Base-by-base conservation (phyloP, 495 filamentous ascomycete genomes). In the Stereocaulon alpinum region DNA sequence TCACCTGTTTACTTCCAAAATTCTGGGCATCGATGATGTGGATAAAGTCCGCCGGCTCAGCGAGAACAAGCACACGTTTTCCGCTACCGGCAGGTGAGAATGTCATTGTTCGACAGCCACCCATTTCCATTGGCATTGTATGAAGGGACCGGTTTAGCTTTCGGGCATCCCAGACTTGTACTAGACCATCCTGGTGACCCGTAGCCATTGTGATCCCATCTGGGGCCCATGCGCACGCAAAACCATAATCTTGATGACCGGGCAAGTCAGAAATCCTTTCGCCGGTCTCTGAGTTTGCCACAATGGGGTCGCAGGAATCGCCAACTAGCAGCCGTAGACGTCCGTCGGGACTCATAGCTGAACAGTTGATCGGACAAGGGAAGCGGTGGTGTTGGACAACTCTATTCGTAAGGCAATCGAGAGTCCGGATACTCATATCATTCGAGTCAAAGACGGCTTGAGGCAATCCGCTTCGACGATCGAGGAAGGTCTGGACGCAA, bases 161-260 rank as follows among this genome's bases (percentile, higher is more conserved):
- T 24, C 92, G 82, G 4, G 87, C 85, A 67, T 97, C 92, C 82
- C 85, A 96, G 63, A 97, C 86, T 55, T 86, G 84, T 63, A 92
- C 80, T 17, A 81, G 82, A 70, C 80, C 85, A 75, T 97, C 92
- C 69, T 97, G 91, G 62, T 90, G 92, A 50, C 86, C 89, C 4
- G 92, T 95, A 12, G 92, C 92, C 56, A 96, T 83, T 50, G 87
- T 88, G 69, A 84, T 84, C 58, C 91, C 91, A 70, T 96, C 88
- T 22, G 88, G 86, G 6, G 89, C 84, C 92, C 92, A 97, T 63
- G 86, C 91, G 64, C 87, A 92, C 3, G 91, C 88, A 62, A 96
- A 96, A 50, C 86, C 89, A 64, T 78, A 91, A 68, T 96, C 91
- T 24, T 75, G 78, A 67, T 96, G 92, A 4, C 84, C 84, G 4